phyloP scores from a whole-genome alignment of 2,329 filamentous ascomycete genomes.

The Beauveria caledonica region DNA sequence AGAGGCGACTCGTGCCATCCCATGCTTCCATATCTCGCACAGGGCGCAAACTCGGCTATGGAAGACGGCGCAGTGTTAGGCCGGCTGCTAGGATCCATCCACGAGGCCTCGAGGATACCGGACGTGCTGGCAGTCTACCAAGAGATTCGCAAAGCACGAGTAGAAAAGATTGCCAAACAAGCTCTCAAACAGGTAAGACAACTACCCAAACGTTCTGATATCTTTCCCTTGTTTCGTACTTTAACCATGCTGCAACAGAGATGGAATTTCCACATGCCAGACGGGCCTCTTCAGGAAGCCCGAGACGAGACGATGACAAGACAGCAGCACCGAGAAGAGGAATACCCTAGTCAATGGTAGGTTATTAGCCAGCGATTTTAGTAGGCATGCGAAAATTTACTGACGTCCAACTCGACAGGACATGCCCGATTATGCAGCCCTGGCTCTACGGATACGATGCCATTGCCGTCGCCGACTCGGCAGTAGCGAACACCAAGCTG shows the following conservation, averaged over 20 bases:
- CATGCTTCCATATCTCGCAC: conserved; percentile 56
- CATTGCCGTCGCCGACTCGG: background rate
- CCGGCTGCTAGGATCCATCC: conserved; percentile 43
- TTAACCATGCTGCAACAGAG: background rate
- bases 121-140: conserved; percentile 38
- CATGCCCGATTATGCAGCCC: conserved; percentile 52
- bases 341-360: background rate
- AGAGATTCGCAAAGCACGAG: conserved; percentile 37
- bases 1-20: conserved; percentile 55
- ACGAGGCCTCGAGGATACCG: conserved; percentile 35
- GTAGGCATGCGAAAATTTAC: background rate
- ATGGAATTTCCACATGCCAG: background rate
- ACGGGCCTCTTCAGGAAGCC: background rate
- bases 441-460: conserved; percentile 61
- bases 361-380: background rate
- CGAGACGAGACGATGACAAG: background rate
- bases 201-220: background rate
- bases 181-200: conserved; percentile 41
- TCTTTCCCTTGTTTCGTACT: background rate
- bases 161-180: conserved; percentile 49
- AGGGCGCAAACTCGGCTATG: conserved; percentile 58
- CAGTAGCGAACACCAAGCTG: background rate
- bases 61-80: conserved; percentile 63
- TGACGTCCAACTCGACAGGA: conserved; percentile 35
- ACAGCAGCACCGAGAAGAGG: background rate